Conservation (phyloP, 176 grass and related monocot species). For the Carex kokanica region DNA sequence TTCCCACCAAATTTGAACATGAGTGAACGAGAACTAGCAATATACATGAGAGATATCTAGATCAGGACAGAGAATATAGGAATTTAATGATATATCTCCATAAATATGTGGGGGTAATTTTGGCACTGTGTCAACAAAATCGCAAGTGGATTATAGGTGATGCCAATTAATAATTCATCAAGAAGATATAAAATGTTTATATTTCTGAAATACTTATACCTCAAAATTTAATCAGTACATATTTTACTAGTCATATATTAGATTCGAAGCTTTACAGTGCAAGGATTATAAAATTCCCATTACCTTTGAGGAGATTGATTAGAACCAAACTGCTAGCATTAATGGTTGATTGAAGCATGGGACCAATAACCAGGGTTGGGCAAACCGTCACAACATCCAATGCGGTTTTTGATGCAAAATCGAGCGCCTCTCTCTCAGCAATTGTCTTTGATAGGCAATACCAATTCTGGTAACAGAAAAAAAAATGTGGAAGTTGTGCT, state of each 20-base stretch:
- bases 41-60: not conserved
- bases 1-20: not conserved
- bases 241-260: not conserved
- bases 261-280: not conserved
- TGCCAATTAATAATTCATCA: not conserved
- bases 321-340: constrained; percentile 51
- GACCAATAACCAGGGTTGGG: constrained; percentile 42
- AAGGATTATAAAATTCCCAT: not conserved
- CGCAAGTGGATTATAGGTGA: not conserved
- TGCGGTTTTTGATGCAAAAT: constrained; percentile 19
- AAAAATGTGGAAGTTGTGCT: not conserved
- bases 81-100: not conserved
- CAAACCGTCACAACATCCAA: constrained; percentile 59
- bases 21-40: not conserved
- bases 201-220: not conserved
- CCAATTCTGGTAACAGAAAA: constrained; percentile 39
- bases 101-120: not conserved
- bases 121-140: not conserved
- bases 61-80: not conserved
- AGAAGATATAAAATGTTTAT: not conserved
- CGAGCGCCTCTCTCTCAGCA: constrained; percentile 45
- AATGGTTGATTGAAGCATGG: constrained; percentile 51
- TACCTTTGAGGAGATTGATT: constrained; percentile 41
- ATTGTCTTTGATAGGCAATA: constrained; percentile 58
- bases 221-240: not conserved